A percentile compares a stretch with the other conserved stretches of the same genome.
phyloP scores from a whole-genome alignment of 2,329 filamentous ascomycete species.

The Fonsecaea nubica region DNA sequence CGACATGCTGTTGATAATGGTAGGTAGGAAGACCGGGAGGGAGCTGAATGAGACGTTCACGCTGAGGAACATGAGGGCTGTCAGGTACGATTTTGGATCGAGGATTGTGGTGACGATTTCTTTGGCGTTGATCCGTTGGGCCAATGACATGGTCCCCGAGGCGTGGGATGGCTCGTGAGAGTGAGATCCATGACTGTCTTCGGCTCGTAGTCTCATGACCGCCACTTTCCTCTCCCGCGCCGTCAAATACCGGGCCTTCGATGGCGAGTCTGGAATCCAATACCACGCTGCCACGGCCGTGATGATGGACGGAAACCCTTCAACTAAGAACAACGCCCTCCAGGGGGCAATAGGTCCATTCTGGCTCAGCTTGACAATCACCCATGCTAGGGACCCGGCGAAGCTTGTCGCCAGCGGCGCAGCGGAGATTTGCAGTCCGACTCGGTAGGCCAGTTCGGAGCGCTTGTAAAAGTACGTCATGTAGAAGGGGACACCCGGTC shows the following conservation, averaged over 20 bases:
- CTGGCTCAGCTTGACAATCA: conserved; percentile 73
- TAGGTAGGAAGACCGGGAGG: conserved; percentile 85
- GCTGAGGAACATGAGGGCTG: conserved; percentile 83
- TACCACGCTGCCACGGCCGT: conserved; percentile 76
- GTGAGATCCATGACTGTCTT: conserved; percentile 23
- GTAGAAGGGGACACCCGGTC: conserved; percentile 69
- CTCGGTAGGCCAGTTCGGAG: conserved; percentile 80
- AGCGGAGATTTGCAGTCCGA: conserved; percentile 83
- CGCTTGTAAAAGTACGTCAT: conserved; percentile 68
- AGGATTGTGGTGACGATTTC: conserved; percentile 37
- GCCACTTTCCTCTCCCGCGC: conserved; percentile 72
- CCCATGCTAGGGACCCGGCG: conserved; percentile 77
- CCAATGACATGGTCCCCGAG: not conserved
- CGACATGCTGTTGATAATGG: conserved; percentile 71
- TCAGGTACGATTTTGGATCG: conserved; percentile 76
- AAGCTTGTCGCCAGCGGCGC: conserved; percentile 69
- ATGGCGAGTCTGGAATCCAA: conserved; percentile 77
- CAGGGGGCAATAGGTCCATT: conserved; percentile 75
- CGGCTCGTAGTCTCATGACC: conserved; percentile 59
- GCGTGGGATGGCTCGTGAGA: not conserved
- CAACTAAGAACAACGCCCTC: conserved; percentile 82
- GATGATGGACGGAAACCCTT: conserved; percentile 83
- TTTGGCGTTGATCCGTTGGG: conserved; percentile 24
- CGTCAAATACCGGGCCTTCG: conserved; percentile 68
- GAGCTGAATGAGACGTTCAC: conserved; percentile 88